These are phyloP conservation scores for Fusarium robinianum DNA, from an alignment of 2,329 filamentous ascomycete genomes.

Conservation along the genomic window DNA sequence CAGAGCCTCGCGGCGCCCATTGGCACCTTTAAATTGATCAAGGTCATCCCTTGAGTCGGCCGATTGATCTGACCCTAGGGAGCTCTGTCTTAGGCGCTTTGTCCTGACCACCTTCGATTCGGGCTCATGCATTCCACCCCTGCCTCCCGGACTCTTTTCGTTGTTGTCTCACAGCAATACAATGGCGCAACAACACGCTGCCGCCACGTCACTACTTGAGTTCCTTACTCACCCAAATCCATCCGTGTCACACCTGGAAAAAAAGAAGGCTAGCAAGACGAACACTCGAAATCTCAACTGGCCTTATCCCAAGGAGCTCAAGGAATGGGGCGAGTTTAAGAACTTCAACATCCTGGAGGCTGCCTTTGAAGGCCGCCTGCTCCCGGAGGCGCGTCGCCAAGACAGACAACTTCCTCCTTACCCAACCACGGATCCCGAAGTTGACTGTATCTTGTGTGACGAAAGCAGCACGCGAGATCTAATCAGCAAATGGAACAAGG, in stretches of 20 bases:
- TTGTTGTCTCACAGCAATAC: conserved; percentile 6
- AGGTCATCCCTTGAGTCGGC: conserved; percentile 5
- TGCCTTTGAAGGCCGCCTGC: neutral
- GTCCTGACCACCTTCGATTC: too few relatives aligned
- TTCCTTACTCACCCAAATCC: conserved; percentile 19
- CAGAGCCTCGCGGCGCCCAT: neutral
- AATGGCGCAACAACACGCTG: conserved; percentile 1
- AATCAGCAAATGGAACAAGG: conserved; percentile 13
- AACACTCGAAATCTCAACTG: neutral
- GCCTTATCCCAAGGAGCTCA: conserved; percentile 3
- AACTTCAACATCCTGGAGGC: conserved; percentile 8
- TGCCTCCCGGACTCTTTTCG: too few relatives aligned
- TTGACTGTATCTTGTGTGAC: neutral
- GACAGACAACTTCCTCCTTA: conserved; percentile 1
- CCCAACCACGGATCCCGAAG: neutral
- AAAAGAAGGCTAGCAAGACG: conserved; percentile 14
- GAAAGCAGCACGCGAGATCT: conserved; percentile 10
- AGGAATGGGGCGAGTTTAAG: conserved; percentile 12
- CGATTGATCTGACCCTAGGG: too few relatives aligned
- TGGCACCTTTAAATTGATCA: conserved; percentile 6
- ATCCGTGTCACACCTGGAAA: neutral
- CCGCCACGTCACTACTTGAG: conserved; percentile 20
- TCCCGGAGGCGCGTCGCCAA: conserved; percentile 1
- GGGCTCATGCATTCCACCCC: neutral
- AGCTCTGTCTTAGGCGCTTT: conserved; percentile 1